Evolutionary conservation across 208 protist species (phyloP), one percentile per base, ranked within the genome.

Genomic region (Trypanosoma caninum): DNA sequence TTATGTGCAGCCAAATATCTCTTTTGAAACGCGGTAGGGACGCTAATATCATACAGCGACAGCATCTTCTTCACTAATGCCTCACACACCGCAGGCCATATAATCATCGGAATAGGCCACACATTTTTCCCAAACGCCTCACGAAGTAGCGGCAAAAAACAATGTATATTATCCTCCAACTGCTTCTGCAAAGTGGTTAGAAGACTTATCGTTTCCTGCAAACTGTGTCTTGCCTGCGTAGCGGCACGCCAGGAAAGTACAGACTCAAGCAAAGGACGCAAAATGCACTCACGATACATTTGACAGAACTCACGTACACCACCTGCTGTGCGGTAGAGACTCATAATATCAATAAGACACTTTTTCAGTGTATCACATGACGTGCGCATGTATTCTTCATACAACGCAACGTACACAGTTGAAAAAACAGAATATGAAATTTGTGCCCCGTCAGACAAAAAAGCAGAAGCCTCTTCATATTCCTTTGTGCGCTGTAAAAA

Each of bases 51-150:
- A 59, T 81, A 92, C 10, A 96, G 72, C 27, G 73, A 71, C 0
- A 84, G 74, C 48, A 96, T 75, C 58, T 87, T 88, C 66, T 91
- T 91, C 31, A 87, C 64, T 2, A 96, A 55, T 28, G 75, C 76
- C 48, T 93, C 83, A 61, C 75, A 87, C 33, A 96, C 44, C 4
- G 80, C 64, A 0, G 89, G 89, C 84, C 89, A 96, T 18, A 94
- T 65, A 33, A 92, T 80, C 53, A 72, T 76, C 1, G 76, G 59
- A n/a, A 77, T 59, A 0, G 82, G 81, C 45, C 85, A 46, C 30
- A 68, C n/a, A 10, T 41, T 18, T 9, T 60, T 75, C 11, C 46
- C 56, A 69, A 87, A 85, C 30, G 42, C 57, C 25, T 79, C 66
- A 16, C 76, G 73, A 31, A 90, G 31, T 20, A 90, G 45, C 20